These are phyloP conservation scores for Colletotrichum liriopes DNA, from an alignment of 2,329 filamentous ascomycete species.

Conservation along the genomic window DNA sequence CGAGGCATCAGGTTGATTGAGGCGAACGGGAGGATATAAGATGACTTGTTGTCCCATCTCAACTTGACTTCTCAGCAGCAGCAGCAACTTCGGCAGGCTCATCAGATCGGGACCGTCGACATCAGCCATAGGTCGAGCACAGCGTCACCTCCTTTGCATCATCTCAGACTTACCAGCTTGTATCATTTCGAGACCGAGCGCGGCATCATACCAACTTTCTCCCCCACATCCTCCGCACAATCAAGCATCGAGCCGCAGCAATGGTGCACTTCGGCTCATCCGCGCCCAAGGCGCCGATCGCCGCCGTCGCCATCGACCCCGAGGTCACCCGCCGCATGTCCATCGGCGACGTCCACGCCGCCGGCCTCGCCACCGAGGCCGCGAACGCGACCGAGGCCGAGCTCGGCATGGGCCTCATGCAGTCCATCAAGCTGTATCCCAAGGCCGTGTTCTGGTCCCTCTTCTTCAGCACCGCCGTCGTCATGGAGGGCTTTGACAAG, in stretches of 20 bases:
- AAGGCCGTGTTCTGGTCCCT: constrained; percentile 61
- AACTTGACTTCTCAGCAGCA: neutral
- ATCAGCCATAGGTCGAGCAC: neutral
- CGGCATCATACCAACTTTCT: neutral
- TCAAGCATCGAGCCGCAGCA: neutral
- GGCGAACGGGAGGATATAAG: constrained; percentile 26
- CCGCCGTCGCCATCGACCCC: constrained; percentile 22
- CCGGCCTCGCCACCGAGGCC: constrained; percentile 46
- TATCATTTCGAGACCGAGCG: constrained; percentile 6
- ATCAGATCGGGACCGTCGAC: neutral
- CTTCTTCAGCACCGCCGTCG: constrained; percentile 58
- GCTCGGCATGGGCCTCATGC: constrained; percentile 54
- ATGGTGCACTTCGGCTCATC: constrained; percentile 25
- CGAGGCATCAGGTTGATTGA: constrained; percentile 5
- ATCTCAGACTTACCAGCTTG: neutral
- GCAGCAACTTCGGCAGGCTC: constrained; percentile 2
- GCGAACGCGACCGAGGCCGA: constrained; percentile 59
- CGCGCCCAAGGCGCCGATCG: constrained; percentile 14
- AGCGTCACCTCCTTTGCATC: neutral
- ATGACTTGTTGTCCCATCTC: constrained; percentile 22
- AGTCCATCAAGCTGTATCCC: constrained; percentile 60
- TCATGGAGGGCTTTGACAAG: constrained; percentile 54
- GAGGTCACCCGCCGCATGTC: constrained; percentile 24
- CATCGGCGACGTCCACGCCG: constrained; percentile 11
- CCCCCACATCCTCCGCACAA: neutral